Conservation (phyloP, 371 early-diverging fungal genomes). For the Mortierella polycephala region DNA sequence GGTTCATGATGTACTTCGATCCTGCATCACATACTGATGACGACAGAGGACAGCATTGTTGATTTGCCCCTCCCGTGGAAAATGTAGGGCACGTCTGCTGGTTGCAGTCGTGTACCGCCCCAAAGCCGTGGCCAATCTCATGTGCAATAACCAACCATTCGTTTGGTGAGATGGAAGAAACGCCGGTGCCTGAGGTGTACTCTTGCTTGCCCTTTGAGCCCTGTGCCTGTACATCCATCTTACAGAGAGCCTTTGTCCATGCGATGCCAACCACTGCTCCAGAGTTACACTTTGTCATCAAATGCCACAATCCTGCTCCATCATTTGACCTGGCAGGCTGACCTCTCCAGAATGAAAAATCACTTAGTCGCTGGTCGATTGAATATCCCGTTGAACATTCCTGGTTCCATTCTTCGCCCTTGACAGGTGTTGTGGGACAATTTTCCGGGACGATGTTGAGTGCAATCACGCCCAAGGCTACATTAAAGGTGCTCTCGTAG, state of each 20-base stretch:
- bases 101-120: conserved; percentile 79
- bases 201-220: conserved; percentile 50
- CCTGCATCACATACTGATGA: conserved; percentile 77
- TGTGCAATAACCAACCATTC: conserved; percentile 98
- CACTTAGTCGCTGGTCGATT: conserved; percentile 84
- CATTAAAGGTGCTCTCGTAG: conserved; percentile 93
- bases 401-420: conserved; percentile 78
- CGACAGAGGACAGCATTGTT: conserved; percentile 79
- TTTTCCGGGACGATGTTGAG: conserved; percentile 73
- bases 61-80: conserved; percentile 24
- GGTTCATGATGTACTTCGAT: conserved; percentile 85
- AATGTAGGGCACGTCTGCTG: conserved; percentile 58
- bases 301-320: conserved; percentile 92
- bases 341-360: conserved; percentile 93
- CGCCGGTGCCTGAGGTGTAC: conserved; percentile 82
- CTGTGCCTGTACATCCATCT: conserved; percentile 59
- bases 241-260: conserved; percentile 88
- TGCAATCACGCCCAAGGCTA: conserved; percentile 85
- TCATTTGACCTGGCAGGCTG: conserved; percentile 62
- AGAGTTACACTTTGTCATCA: conserved; percentile 90
- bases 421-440: conserved; percentile 64
- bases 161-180: conserved; percentile 81
- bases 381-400: conserved; percentile 78
- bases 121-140: conserved; percentile 94
- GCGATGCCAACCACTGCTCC: conserved; percentile 94